Percentiles rank a stretch among this genome's conserved stretches.
Conservation (phyloP, 202 grass and related monocot genomes). For the Schoenoplectus tabernaemontani region DNA sequence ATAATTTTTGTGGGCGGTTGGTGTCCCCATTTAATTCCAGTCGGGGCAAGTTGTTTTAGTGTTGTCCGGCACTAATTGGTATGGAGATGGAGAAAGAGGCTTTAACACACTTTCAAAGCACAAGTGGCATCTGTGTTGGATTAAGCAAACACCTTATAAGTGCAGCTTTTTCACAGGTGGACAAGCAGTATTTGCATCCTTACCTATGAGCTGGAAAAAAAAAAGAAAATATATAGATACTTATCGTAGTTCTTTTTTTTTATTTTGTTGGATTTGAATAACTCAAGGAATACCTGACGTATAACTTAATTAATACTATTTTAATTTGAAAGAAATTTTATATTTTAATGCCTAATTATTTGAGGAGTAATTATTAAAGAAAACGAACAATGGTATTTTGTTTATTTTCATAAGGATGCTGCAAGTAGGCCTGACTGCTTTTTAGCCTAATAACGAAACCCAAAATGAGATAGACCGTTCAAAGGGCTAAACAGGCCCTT, state of each 20-base stretch:
- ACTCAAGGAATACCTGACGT: not conserved
- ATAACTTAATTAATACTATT: not conserved
- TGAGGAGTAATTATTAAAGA: too few relatives aligned
- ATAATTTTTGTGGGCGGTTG: not conserved
- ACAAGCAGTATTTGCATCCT: not conserved
- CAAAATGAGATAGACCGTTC: too few relatives aligned
- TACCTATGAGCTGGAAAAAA: not conserved
- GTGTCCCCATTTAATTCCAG: not conserved
- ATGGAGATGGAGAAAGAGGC: not conserved
- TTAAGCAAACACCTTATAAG: not conserved
- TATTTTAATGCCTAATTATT: too few relatives aligned
- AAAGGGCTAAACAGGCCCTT: too few relatives aligned
- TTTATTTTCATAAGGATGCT: too few relatives aligned
- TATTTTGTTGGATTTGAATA: not conserved
- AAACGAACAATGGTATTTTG: too few relatives aligned
- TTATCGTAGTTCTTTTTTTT: not conserved
- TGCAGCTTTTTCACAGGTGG: not conserved
- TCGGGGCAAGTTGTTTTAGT: conserved; percentile 10
- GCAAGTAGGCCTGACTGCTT: too few relatives aligned
- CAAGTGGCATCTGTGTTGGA: conserved; percentile 14
- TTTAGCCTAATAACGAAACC: too few relatives aligned
- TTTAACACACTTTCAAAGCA: conserved; percentile 20
- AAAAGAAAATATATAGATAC: not conserved
- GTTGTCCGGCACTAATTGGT: conserved; percentile 22
- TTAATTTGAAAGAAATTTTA: not conserved